Evolutionary conservation across 805 yeast genomes (phyloP).

Genomic region (Kazachstania psychrophila): DNA sequence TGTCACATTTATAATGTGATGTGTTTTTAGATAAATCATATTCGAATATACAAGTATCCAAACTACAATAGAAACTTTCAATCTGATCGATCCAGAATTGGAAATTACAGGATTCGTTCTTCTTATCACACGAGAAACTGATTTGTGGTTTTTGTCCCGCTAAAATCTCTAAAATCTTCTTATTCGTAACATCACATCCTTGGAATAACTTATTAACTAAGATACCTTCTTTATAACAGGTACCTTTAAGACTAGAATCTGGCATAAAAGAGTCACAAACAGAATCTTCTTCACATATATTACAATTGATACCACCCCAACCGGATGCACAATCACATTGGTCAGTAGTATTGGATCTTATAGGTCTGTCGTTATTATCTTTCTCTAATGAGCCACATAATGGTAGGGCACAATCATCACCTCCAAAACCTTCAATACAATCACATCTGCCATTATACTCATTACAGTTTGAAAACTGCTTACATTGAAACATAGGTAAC

Average conservation of each 20-base stretch:
- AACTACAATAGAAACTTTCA: slow-evolving; percentile 86
- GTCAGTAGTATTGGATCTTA: slow-evolving; percentile 39
- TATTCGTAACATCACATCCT: slow-evolving; percentile 89
- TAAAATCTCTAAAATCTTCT: slow-evolving; percentile 72
- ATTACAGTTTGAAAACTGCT: slow-evolving; percentile 85
- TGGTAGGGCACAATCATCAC: slow-evolving; percentile 84
- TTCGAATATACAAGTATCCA: slow-evolving; percentile 61
- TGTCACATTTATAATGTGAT: slow-evolving; percentile 69
- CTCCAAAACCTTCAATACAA: slow-evolving; percentile 88
- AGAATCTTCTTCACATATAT: slow-evolving; percentile 61
- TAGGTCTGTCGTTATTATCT: slow-evolving; percentile 46
- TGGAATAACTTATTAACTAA: slow-evolving; percentile 73
- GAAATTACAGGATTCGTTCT: slow-evolving; percentile 62
- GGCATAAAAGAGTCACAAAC: slow-evolving; percentile 87
- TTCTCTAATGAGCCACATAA: slow-evolving; percentile 66
- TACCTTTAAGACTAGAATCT: slow-evolving; percentile 63
- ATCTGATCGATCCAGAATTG: slow-evolving; percentile 92
- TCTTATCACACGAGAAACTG: slow-evolving; percentile 76
- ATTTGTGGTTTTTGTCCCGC: slow-evolving; percentile 82
- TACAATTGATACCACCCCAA: slow-evolving; percentile 94
- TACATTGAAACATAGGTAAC: slow-evolving; percentile 80
- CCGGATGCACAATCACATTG: slow-evolving; percentile 72
- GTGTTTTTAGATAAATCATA: slow-evolving; percentile 52
- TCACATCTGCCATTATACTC: slow-evolving; percentile 84
- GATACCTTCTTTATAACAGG: slow-evolving; percentile 81